Base-by-base conservation (phyloP, 2,329 filamentous ascomycete genomes). In the Colletotrichum lupini region DNA sequence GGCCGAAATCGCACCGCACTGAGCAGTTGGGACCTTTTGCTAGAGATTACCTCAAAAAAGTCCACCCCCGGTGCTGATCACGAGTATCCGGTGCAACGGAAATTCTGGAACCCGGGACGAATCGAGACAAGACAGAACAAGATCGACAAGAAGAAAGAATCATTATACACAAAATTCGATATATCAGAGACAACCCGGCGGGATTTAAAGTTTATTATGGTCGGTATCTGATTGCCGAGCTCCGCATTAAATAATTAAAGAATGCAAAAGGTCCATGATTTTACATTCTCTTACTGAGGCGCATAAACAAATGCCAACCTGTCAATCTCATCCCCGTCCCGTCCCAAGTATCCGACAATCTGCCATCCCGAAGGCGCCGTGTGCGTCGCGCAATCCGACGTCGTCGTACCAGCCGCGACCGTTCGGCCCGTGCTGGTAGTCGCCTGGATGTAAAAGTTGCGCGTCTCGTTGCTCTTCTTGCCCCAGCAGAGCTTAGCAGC, bases 361-460 rank as follows among this genome's bases (percentile, higher is more conserved):
- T 85, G 84, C 83, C 85, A 89, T 3, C 87, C 88, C 1, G 73
- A 70, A 24, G 85, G 86, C 2, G 87, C 87, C n/a, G 77, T 80
- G 64, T 83, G 86, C 2, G 83, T 84, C 5, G 80, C 77, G 77
- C 88, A 91, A 72, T 87, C 85, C 12, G 75, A 78, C 0, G 87
- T 90, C 32, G 80, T 76, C 0, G 79, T 84, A 1, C 89, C 89
- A 2, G 84, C 79, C 14, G 79, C 77, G 6, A 90, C 74, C 0
- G 81, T 86, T 26, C 84, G 82, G 1, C 88, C 88, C 0, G 80
- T 67, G 75, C 84, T 89, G 1, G 88, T 90, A 1, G 82, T 86
- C n/a, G 88, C 87, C 68, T 83, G 76, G 73, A 90, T 85, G 77
- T 87, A 91, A 77, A 92, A 90, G 76, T 86, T 86, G 37, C 89